A percentile compares a stretch with the other conserved stretches of the same genome.
Conservation (phyloP, 2,329 filamentous ascomycete species). For the Aspergillus proliferans region DNA sequence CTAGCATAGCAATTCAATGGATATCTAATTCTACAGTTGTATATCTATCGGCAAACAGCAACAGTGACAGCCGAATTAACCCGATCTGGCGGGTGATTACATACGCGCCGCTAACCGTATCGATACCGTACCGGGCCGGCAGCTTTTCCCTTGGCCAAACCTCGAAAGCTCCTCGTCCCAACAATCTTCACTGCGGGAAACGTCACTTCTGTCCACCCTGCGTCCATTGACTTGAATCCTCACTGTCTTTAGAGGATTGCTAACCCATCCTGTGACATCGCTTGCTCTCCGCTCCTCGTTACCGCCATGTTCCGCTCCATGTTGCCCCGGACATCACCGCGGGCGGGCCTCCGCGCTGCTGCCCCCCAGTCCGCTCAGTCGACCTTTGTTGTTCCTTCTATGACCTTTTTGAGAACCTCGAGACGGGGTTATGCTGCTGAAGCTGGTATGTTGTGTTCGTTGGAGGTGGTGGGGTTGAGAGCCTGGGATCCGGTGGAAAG, state of each 20-base stretch:
- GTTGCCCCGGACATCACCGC: slow-evolving; percentile 45
- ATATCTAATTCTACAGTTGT: too few species aligned
- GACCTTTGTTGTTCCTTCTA: slow-evolving; percentile 29
- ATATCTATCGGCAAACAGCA: too few species aligned
- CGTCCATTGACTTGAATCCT: not conserved
- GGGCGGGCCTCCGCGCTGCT: slow-evolving; percentile 36
- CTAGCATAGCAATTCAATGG: too few species aligned
- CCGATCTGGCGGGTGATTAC: slow-evolving; percentile 10
- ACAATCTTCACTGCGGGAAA: slow-evolving; percentile 17
- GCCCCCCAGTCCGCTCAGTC: slow-evolving; percentile 31
- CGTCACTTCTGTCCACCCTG: not conserved
- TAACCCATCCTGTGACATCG: slow-evolving; percentile 2
- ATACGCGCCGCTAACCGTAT: slow-evolving; percentile 15
- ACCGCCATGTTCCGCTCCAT: slow-evolving; percentile 48
- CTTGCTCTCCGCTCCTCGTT: slow-evolving; percentile 20
- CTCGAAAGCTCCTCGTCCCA: slow-evolving; percentile 18
- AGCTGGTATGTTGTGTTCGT: slow-evolving; percentile 30
- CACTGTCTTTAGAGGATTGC: not conserved
- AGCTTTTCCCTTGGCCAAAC: slow-evolving; percentile 17
- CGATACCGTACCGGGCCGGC: slow-evolving; percentile 12
- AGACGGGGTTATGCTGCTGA: slow-evolving; percentile 53
- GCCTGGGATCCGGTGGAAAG: slow-evolving; percentile 10
- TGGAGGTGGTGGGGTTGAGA: not conserved
- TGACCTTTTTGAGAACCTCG: slow-evolving; percentile 46
- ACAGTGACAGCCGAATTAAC: slow-evolving; percentile 8